These are phyloP conservation scores for Moesziomyces sp. DNA, from an alignment of 1,284 basidiomycete genomes.

Conservation along the genomic window DNA sequence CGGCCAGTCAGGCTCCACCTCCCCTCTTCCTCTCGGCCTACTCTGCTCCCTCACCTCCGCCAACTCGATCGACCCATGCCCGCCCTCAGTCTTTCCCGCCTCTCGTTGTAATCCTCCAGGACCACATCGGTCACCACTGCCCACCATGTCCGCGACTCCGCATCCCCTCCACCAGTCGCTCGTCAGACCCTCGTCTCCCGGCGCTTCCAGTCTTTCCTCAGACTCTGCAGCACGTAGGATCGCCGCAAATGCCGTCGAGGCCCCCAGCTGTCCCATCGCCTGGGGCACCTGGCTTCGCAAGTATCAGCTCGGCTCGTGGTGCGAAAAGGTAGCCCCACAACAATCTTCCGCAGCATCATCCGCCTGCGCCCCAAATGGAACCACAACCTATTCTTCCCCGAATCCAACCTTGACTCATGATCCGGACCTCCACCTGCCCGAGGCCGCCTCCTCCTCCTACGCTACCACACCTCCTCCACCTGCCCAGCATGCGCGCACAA, in stretches of 20 bases:
- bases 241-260: constrained; percentile 23
- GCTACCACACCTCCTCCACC: background rate
- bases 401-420: too few species aligned
- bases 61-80: background rate
- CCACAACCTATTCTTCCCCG: background rate
- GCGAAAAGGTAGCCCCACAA: constrained; percentile 13
- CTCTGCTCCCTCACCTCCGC: too few species aligned
- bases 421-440: too few species aligned
- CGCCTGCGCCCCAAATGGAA: background rate
- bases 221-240: constrained; percentile 31
- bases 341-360: background rate
- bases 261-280: constrained; percentile 29
- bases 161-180: constrained; percentile 26
- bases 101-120: background rate
- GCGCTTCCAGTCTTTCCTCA: constrained; percentile 24
- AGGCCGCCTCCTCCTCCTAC: constrained; percentile 1
- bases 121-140: background rate
- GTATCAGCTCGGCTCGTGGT: constrained; percentile 32
- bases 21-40: too few species aligned
- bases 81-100: background rate
- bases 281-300: constrained; percentile 42
- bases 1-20: too few species aligned
- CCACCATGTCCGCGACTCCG: constrained; percentile 12
- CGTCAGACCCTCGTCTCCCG: constrained; percentile 20
- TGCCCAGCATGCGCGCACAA: background rate